A percentile compares a stretch with the other conserved stretches of the same genome.
These are phyloP conservation scores for Platanthera zijinensis DNA, from an alignment of 106 monocot species.

Conservation along the genomic window DNA sequence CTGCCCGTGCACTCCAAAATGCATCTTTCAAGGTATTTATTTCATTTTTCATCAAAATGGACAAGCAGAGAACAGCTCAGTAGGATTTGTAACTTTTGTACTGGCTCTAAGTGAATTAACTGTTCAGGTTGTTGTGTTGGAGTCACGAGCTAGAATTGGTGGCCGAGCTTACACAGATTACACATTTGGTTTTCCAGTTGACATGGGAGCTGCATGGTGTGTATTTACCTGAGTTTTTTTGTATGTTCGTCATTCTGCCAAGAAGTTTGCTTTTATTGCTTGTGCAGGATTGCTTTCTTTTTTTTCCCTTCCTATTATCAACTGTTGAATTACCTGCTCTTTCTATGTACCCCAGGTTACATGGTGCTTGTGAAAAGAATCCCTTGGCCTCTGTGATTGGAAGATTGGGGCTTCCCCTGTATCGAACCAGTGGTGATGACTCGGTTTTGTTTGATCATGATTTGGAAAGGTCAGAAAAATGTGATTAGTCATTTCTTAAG, in stretches of 20 bases:
- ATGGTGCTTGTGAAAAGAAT: conserved; percentile 90
- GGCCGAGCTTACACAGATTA: conserved; percentile 83
- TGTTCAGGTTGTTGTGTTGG: conserved; percentile 78
- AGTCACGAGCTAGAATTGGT: conserved; percentile 89
- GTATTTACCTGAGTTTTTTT: background rate
- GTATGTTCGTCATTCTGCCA: background rate
- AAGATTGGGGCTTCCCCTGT: conserved; percentile 83
- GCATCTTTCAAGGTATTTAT: conserved; percentile 71
- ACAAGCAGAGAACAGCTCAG: background rate
- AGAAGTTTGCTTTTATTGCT: background rate
- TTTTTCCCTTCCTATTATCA: background rate
- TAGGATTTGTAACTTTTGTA: background rate
- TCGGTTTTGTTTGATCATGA: conserved; percentile 99
- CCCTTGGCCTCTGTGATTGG: conserved; percentile 82
- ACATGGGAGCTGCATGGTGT: conserved; percentile 95
- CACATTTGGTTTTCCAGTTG: conserved; percentile 92
- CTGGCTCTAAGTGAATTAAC: background rate
- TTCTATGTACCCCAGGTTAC: conserved; percentile 48
- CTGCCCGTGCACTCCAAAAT: conserved; percentile 63
- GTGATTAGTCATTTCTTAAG: no score
- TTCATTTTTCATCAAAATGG: background rate
- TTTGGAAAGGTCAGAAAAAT: conserved; percentile 60
- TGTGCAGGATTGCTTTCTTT: background rate
- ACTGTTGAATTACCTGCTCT: background rate
- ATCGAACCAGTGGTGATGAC: conserved; percentile 92